Evolutionary conservation across 768 basidiomycete species (phyloP), one percentile per base, ranked within the genome.

Genomic region (Candolleomyces aberdarensis): DNA sequence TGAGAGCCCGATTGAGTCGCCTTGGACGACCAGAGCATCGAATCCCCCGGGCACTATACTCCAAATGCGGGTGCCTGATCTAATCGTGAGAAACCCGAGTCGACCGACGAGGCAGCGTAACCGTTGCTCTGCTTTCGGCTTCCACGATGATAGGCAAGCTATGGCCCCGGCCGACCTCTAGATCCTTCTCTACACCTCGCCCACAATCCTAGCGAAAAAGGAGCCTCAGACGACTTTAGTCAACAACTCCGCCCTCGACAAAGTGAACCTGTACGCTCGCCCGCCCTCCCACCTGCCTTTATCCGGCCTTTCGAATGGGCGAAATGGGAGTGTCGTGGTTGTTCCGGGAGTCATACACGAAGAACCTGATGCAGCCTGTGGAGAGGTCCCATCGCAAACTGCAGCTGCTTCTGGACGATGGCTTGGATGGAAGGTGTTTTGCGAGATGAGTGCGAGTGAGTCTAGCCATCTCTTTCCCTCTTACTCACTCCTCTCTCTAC

Each of bases 291-390:
- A 8, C 36, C 26, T 43, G 7, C 41, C 5, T 31, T 7, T n/a
- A 53, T 64, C 91, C 91, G 10, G 92, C 92, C 0, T 92, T 94
- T 41, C 92, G 91, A 91, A 93, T 94, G 91, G 91, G 88, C 2
- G 89, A 65, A 89, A 85, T 63, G 89, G 82, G 0, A 82, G 83
- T 51, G 82, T 86, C 3, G 77, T 82, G 5, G 76, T 91, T 22
- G 78, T 80, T 29, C 88, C 89, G 11, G 88, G 89, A 6, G 72
- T 78, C 3, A 72, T 75, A 49, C 5, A 36, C n/a, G 59, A 60
- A 32, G 61, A 51, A 19, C 53, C 22, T 0, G 41, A 26, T 40
- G 57, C 3, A 62, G 57, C 22, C 19, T 26, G 17, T 22, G 77
- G 83, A n/a, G 88, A 91, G 68, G 75, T 81, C 0, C 82, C n/a